Percentiles rank a stretch among this genome's conserved stretches.
Evolutionary conservation across 148 eudicot genomes (phyloP).

Genomic region (Silene uniflora): DNA sequence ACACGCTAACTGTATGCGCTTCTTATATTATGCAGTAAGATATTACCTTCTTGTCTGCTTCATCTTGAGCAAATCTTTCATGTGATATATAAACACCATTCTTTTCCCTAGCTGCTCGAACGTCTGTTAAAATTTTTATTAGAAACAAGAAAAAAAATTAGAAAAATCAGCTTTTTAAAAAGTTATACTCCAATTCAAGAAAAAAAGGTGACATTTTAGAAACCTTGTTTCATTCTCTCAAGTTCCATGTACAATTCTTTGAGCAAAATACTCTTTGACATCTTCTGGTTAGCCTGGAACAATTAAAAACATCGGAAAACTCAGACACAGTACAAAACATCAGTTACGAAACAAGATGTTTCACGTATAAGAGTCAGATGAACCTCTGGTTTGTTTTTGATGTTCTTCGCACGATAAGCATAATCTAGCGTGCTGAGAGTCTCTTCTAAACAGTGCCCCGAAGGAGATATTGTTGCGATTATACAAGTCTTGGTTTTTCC

Average conservation of each 20-base stretch:
- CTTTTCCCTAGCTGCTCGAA: constrained; percentile 85
- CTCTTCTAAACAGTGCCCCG: constrained; percentile 73
- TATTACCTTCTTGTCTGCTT: constrained; percentile 80
- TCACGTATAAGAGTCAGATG: not conserved
- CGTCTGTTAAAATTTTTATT: constrained; percentile 35
- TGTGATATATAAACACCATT: constrained; percentile 82
- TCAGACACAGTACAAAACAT: not conserved
- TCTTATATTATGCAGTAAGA: not conserved
- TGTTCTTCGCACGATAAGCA: constrained; percentile 83
- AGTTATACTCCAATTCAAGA: not conserved
- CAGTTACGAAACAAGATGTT: constrained; percentile 3
- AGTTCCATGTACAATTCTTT: constrained; percentile 75
- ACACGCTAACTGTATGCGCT: not conserved
- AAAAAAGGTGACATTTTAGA: not conserved
- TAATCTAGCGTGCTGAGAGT: constrained; percentile 89
- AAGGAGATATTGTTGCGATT: constrained; percentile 78
- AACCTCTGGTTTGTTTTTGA: constrained; percentile 91
- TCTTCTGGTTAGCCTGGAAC: constrained; percentile 71
- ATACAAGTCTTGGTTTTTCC: constrained; percentile 92
- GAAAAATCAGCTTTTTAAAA: not conserved
- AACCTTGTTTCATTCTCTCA: constrained; percentile 90
- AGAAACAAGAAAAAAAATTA: not conserved
- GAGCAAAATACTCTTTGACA: constrained; percentile 69
- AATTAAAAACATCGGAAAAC: not conserved
- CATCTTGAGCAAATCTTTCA: constrained; percentile 73